Percentiles rank a stretch among this genome's conserved stretches.
Conservation (phyloP, 129 eudicot species). For the Artemisia argyi region DNA sequence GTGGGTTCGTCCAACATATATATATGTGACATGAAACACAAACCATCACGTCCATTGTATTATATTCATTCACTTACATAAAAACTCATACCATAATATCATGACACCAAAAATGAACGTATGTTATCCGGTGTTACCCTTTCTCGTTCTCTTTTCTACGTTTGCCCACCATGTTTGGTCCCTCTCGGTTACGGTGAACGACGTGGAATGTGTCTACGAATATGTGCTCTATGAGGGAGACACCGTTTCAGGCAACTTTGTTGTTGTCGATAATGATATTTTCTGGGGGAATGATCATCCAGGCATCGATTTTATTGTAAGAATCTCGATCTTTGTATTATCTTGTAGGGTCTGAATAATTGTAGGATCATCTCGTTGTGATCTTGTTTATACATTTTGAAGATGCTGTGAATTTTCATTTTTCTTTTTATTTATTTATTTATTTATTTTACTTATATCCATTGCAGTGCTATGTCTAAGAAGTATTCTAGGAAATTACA, state of each 20-base stretch:
- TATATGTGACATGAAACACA: no score
- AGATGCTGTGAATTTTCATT: no score
- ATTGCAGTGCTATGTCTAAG: no score
- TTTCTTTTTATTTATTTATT: neutral
- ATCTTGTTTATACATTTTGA: no score
- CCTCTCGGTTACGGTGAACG: conserved; percentile 73
- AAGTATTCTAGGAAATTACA: no score
- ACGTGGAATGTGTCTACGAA: conserved; percentile 84
- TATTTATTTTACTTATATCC: no score
- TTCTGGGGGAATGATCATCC: conserved; percentile 97
- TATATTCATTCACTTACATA: no score
- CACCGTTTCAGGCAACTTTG: conserved; percentile 83
- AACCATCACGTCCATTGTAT: no score
- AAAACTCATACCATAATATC: no score
- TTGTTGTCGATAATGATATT: conserved; percentile 87
- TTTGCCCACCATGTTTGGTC: conserved; percentile 40
- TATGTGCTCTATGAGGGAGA: conserved; percentile 93
- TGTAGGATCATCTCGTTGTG: neutral
- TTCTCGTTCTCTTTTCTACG: conserved; percentile 36
- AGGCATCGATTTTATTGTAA: conserved; percentile 80
- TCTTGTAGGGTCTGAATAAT: neutral
- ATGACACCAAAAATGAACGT: conserved; percentile 22
- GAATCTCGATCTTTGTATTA: neutral
- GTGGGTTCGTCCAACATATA: no score
- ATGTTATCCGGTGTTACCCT: conserved; percentile 24